Evolutionary conservation across 495 filamentous ascomycete species (phyloP).

Genomic region (Penicillium dipodomyicola): DNA sequence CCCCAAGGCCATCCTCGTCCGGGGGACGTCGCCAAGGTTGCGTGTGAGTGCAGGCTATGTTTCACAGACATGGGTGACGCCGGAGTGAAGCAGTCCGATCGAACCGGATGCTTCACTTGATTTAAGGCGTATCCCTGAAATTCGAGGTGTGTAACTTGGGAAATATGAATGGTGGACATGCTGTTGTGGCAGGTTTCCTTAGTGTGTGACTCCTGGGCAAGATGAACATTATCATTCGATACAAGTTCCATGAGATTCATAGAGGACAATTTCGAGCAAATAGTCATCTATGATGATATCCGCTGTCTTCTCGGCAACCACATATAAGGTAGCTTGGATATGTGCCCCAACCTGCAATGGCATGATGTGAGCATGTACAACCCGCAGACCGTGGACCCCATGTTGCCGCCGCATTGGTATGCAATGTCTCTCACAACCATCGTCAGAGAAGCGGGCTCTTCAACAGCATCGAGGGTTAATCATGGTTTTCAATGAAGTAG

Average conservation of each 20-base stretch:
- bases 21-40: background rate
- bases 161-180: background rate
- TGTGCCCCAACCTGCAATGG: too few relatives aligned
- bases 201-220: background rate
- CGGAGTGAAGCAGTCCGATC: background rate
- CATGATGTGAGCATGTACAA: too few relatives aligned
- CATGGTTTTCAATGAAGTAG: too few relatives aligned
- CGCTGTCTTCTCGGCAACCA: constrained; percentile 50
- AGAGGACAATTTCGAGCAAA: background rate
- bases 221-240: background rate
- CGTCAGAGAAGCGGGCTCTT: too few relatives aligned
- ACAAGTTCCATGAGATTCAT: background rate
- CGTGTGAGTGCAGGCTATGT: background rate
- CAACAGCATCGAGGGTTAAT: too few relatives aligned
- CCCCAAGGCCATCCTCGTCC: background rate
- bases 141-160: background rate
- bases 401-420: too few relatives aligned
- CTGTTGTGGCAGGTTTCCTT: background rate
- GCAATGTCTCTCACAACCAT: constrained; percentile 9
- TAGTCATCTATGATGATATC: constrained; percentile 41
- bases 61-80: background rate
- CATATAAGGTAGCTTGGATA: too few relatives aligned
- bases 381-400: too few relatives aligned
- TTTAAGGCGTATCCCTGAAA: background rate
- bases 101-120: background rate